Percentiles rank a stretch among this genome's conserved stretches.
Evolutionary conservation across 2,329 filamentous ascomycete genomes (phyloP).

Genomic region (Cadophora gregata): DNA sequence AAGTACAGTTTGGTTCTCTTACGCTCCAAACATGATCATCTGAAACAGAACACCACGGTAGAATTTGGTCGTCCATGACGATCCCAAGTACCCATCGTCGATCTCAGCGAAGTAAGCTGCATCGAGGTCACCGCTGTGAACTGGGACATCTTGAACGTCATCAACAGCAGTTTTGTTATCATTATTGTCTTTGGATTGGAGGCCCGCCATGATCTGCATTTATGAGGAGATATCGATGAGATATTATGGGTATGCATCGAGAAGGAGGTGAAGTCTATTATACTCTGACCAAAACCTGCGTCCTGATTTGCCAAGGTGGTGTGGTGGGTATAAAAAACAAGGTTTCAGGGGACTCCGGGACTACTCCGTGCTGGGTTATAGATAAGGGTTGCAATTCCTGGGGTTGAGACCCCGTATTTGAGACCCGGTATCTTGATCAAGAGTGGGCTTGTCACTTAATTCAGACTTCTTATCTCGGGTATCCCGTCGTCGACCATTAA

Average conservation of each 20-base stretch:
- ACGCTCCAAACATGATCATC: slow-evolving; percentile 16
- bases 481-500: background rate
- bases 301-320: background rate
- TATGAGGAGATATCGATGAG: background rate
- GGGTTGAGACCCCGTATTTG: background rate
- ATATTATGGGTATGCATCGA: background rate
- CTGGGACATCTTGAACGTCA: background rate
- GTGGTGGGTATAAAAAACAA: background rate
- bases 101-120: background rate
- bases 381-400: background rate
- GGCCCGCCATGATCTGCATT: background rate
- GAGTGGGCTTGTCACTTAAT: background rate
- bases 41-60: slow-evolving; percentile 9
- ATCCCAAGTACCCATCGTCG: slow-evolving; percentile 1
- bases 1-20: background rate
- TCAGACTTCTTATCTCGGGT: background rate
- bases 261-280: background rate
- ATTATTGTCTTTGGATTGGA: background rate
- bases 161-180: background rate
- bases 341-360: background rate
- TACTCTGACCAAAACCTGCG: background rate
- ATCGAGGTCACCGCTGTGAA: background rate
- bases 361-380: background rate
- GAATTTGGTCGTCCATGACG: slow-evolving; percentile 2
- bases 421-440: background rate